These are phyloP conservation scores for Saccharomycopsis fodiens DNA, from an alignment of 805 yeast species.

Conservation along the genomic window DNA sequence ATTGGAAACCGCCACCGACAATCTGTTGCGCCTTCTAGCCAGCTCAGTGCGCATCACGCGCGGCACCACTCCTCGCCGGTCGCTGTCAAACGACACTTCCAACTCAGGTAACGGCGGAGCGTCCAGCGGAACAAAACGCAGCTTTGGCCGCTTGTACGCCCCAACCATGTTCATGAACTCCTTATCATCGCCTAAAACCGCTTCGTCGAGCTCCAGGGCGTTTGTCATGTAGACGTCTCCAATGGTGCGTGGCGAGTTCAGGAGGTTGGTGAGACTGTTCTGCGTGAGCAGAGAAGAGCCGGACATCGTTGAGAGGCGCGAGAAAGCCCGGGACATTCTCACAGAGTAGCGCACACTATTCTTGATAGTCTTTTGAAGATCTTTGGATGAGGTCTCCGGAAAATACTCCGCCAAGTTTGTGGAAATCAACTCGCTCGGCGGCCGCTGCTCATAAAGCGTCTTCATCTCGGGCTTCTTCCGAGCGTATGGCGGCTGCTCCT, in stretches of 20 bases:
- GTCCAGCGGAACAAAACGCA: constrained; percentile 16
- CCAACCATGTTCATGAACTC: constrained; percentile 19
- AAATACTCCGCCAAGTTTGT: constrained; percentile 85
- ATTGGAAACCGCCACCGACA: constrained; percentile 18
- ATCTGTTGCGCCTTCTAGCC: constrained; percentile 7
- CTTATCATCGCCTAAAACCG: constrained; percentile 23
- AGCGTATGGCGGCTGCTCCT: constrained; percentile 8
- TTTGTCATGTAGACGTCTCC: constrained; percentile 42
- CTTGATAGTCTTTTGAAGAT: constrained; percentile 70
- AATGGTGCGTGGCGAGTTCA: constrained; percentile 29
- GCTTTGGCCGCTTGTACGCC: constrained; percentile 17
- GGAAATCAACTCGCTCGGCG: constrained; percentile 87
- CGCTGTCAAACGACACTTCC: neutral
- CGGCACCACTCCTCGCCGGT: neutral
- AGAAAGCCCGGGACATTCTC: constrained; percentile 37
- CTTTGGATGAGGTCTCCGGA: constrained; percentile 70
- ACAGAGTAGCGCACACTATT: constrained; percentile 78
- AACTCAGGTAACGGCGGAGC: constrained; percentile 20
- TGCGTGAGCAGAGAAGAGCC: constrained; percentile 6
- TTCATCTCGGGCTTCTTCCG: constrained; percentile 22
- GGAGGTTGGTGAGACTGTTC: constrained; percentile 13
- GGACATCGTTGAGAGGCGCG: constrained; percentile 18
- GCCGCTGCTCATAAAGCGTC: constrained; percentile 73
- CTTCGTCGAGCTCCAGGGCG: constrained; percentile 35
- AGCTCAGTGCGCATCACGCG: neutral